Percentiles rank a stretch among this genome's conserved stretches.
These are phyloP conservation scores for Apiosordaria backusii DNA, from an alignment of 495 filamentous ascomycete species.

Conservation along the genomic window DNA sequence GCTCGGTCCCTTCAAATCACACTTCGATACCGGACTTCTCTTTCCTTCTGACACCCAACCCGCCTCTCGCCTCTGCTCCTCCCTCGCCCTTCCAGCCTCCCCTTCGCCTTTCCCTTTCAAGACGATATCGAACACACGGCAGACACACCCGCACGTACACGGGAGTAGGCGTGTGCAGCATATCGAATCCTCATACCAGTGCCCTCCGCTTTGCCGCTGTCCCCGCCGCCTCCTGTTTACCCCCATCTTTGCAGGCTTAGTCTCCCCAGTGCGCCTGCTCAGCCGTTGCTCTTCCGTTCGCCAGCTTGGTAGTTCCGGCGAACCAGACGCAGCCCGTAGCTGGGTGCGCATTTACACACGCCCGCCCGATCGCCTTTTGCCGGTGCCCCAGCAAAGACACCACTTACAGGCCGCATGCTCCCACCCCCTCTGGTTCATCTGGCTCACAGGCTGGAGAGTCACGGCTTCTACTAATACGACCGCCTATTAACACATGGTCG, in stretches of 20 bases:
- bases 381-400: conserved; percentile 16
- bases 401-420: conserved; percentile 19
- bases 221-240: conserved; percentile 16
- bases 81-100: neutral
- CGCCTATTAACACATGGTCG: conserved; percentile 26
- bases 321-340: conserved; percentile 2
- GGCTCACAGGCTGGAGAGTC: conserved; percentile 19
- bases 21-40: conserved; percentile 19
- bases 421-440: conserved; percentile 12
- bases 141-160: conserved; percentile 7
- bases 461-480: conserved; percentile 32
- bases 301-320: conserved; percentile 1
- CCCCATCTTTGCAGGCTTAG: neutral
- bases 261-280: neutral
- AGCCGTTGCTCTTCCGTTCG: conserved; percentile 4
- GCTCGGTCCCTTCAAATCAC: conserved; percentile 20
- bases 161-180: conserved; percentile 18
- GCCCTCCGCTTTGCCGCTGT: conserved; percentile 13
- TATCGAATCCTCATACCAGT: conserved; percentile 14
- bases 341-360: conserved; percentile 20
- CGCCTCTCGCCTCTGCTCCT: neutral
- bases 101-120: conserved; percentile 9
- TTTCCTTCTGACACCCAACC: conserved; percentile 15
- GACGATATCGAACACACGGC: too few species aligned
- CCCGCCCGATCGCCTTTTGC: conserved; percentile 26